These are phyloP conservation scores for Teunomyces atbi DNA, from an alignment of 805 yeast genomes.

Conservation along the genomic window DNA sequence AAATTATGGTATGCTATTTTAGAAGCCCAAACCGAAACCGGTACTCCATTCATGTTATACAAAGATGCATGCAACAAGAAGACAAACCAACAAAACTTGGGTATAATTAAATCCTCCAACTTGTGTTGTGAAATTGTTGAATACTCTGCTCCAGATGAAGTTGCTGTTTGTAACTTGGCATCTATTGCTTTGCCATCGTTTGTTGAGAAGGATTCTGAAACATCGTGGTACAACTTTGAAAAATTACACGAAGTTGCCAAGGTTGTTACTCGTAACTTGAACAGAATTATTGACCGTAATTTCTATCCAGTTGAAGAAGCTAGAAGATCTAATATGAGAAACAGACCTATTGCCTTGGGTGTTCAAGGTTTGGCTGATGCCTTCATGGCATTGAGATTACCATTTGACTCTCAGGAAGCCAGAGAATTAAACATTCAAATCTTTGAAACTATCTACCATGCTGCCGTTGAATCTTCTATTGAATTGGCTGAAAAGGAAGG, in stretches of 20 bases:
- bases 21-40: slow-evolving; percentile 65
- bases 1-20: slow-evolving; percentile 60
- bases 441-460: slow-evolving; percentile 62
- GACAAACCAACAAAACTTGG: slow-evolving; percentile 60
- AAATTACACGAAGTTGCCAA: slow-evolving; percentile 54
- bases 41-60: slow-evolving; percentile 64
- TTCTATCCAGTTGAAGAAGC: slow-evolving; percentile 59
- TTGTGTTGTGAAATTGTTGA: slow-evolving; percentile 65
- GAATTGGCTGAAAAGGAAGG: slow-evolving; percentile 55
- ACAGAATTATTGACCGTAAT: slow-evolving; percentile 56
- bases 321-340: slow-evolving; percentile 50
- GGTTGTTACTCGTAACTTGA: slow-evolving; percentile 54
- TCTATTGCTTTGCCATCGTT: slow-evolving; percentile 59
- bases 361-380: slow-evolving; percentile 64
- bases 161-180: slow-evolving; percentile 62
- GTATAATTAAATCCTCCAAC: slow-evolving; percentile 58
- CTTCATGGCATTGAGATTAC: slow-evolving; percentile 53
- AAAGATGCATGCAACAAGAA: slow-evolving; percentile 61
- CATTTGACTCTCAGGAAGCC: slow-evolving; percentile 59
- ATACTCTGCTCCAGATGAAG: slow-evolving; percentile 56
- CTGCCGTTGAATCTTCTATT: slow-evolving; percentile 54
- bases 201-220: slow-evolving; percentile 40
- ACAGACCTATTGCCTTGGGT: slow-evolving; percentile 63
- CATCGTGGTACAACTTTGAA: slow-evolving; percentile 51
- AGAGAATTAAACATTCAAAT: slow-evolving; percentile 56